Base-by-base conservation (phyloP, 768 basidiomycete genomes). In the Kwoniella botswanensis region DNA sequence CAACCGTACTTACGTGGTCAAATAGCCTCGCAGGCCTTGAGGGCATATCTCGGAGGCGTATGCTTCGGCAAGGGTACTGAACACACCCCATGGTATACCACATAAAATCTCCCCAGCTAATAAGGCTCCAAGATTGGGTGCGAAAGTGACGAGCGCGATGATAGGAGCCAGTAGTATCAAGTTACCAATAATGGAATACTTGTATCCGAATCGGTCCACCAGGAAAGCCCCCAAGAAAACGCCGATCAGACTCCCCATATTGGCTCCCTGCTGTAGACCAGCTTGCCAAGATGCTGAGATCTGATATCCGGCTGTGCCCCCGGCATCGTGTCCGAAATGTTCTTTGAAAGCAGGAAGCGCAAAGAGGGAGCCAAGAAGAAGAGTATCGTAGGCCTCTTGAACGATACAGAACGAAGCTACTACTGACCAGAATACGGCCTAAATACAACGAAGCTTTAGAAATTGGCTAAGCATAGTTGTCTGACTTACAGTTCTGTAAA, bases 281-380 rank as follows among this genome's bases (percentile, higher is more conserved):
- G 82, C 77, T 60, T 84, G 84, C 84, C 84, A 84, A 24, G 72
- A 61, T 1, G 84, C 79, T 1, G 81, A 74, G 52, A 85, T 77
- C 18, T 79, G 71, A 63, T 81, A 84, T 2, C 75, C 75, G 9
- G 53, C 67, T 35, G 46, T 76, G 10, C 46, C 63, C 7, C 59
- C 67, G 35, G 24, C 41, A 62, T 76, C 22, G 60, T 42, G 35
- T 43, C 75, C 62, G 43, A 44, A 63, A 44, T 65, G 67, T 72
- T 73, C 24, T 63, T 68, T 57, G 42, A 62, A 68, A 17, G 59
- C 61, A n/a, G 67, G 67, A n/a, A 71, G n/a, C 15, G 63, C 75
- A 29, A 74, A 76, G 42, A 76, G 59, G 2, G 62, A 66, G 17
- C 75, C 73, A 9, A 76, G 61, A 2, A 76, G 53, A 5, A 71